phyloP scores from a whole-genome alignment of 2,329 filamentous ascomycete species.

The Fusarium nurragi region DNA sequence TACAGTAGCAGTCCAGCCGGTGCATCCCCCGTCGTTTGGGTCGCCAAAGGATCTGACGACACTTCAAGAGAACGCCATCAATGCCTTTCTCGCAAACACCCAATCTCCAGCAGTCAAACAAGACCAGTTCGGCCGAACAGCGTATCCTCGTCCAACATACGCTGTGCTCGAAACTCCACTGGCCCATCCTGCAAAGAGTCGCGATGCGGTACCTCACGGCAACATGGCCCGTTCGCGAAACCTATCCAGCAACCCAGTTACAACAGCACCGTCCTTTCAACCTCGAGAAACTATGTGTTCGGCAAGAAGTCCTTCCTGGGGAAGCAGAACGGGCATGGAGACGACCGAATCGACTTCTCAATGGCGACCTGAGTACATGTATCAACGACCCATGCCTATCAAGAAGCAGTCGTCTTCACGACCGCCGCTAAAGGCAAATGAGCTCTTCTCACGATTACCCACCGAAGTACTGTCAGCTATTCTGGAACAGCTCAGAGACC shows the following conservation, averaged over 20 bases:
- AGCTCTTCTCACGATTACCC: conserved; percentile 64
- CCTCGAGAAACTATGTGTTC: conserved; percentile 46
- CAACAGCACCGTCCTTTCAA: conserved; percentile 42
- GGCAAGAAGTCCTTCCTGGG: conserved; percentile 46
- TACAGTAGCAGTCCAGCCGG: conserved; percentile 34
- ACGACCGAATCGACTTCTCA: conserved; percentile 49
- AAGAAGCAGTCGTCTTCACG: conserved; percentile 28
- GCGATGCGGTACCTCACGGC: conserved; percentile 32
- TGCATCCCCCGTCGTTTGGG: conserved; percentile 35
- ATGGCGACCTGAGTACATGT: conserved; percentile 36
- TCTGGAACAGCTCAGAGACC: conserved; percentile 61
- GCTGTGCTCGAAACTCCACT: conserved; percentile 46
- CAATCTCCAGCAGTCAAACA: conserved; percentile 11
- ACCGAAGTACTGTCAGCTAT: conserved; percentile 68
- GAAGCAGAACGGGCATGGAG: conserved; percentile 54
- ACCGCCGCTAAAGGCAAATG: conserved; percentile 55
- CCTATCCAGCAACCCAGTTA: conserved; percentile 46
- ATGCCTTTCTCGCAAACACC: conserved; percentile 26
- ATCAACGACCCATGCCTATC: conserved; percentile 37
- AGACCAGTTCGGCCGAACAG: conserved; percentile 23
- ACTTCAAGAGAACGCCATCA: conserved; percentile 32
- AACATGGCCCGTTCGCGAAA: conserved; percentile 51
- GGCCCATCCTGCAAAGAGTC: conserved; percentile 31
- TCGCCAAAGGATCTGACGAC: conserved; percentile 33
- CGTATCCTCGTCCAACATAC: conserved; percentile 46